A percentile compares a stretch with the other conserved stretches of the same genome.
phyloP scores from a whole-genome alignment of 176 grass and related monocot species.

The Aegilops sharonensis region DNA sequence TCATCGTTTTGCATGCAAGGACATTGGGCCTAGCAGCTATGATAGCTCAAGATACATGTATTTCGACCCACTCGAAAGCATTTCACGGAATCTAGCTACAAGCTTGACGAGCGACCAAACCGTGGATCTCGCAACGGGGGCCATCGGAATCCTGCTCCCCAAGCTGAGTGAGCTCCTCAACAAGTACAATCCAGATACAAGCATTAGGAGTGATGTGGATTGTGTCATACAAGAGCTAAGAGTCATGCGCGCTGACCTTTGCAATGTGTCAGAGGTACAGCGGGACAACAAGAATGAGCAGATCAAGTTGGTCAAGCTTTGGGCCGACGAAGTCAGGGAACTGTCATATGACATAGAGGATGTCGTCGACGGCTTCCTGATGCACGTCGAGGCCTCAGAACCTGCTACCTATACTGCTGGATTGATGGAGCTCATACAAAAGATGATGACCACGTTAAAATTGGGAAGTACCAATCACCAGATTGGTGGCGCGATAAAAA shows the following conservation, averaged over 20 bases:
- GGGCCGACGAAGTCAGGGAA: background rate
- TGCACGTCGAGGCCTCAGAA: no score
- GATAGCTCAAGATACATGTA: background rate
- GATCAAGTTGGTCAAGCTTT: background rate
- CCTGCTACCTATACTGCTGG: background rate
- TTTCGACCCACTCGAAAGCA: background rate
- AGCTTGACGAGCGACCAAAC: background rate
- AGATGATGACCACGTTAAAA: no score
- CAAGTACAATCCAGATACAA: background rate
- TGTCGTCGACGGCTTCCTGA: background rate
- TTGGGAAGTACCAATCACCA: background rate
- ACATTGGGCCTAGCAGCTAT: background rate
- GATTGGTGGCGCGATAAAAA: background rate
- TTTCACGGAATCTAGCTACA: background rate
- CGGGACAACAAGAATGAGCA: background rate
- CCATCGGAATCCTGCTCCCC: background rate
- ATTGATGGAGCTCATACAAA: background rate
- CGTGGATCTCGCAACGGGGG: background rate
- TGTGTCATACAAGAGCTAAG: background rate
- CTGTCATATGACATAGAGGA: slow-evolving; percentile 7
- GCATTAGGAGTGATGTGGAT: background rate
- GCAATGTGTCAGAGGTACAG: background rate
- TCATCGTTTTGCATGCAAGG: background rate
- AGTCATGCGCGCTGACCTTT: background rate
- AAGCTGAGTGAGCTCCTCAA: background rate